These are phyloP conservation scores for Camellia granthamiana DNA, from an alignment of 148 eudicot species.

Conservation along the genomic window DNA sequence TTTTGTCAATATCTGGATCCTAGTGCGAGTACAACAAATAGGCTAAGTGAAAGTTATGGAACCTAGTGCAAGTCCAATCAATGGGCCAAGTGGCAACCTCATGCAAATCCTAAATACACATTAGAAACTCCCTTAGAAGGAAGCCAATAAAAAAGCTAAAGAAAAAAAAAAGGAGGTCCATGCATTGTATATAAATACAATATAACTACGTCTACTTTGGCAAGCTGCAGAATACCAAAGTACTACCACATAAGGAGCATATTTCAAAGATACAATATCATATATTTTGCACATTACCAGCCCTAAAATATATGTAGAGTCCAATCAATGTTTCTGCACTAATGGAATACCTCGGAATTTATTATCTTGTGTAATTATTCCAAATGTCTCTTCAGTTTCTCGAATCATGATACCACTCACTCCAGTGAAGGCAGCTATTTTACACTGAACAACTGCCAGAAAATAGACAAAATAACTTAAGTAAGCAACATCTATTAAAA, in stretches of 20 bases:
- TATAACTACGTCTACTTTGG: background rate
- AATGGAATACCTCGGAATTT: conserved; percentile 50
- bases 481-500: background rate
- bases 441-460: conserved; percentile 62
- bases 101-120: background rate
- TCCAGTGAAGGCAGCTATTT: conserved; percentile 42
- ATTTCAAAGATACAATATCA: background rate
- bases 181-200: background rate
- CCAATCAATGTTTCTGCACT: background rate
- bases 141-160: background rate
- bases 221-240: background rate
- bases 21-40: background rate
- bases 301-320: background rate
- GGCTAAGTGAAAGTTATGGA: background rate
- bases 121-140: background rate
- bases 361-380: conserved; percentile 62
- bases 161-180: background rate
- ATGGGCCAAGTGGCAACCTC: background rate
- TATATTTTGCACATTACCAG: background rate
- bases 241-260: background rate
- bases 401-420: conserved; percentile 73
- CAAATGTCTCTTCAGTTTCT: conserved; percentile 82
- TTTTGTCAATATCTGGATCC: background rate
- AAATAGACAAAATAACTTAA: background rate
- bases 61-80: background rate